Percentiles rank a stretch among this genome's conserved stretches.
These are phyloP conservation scores for Backusella mclennaniae DNA, from an alignment of 192 early-diverging fungal genomes.

Conservation along the genomic window DNA sequence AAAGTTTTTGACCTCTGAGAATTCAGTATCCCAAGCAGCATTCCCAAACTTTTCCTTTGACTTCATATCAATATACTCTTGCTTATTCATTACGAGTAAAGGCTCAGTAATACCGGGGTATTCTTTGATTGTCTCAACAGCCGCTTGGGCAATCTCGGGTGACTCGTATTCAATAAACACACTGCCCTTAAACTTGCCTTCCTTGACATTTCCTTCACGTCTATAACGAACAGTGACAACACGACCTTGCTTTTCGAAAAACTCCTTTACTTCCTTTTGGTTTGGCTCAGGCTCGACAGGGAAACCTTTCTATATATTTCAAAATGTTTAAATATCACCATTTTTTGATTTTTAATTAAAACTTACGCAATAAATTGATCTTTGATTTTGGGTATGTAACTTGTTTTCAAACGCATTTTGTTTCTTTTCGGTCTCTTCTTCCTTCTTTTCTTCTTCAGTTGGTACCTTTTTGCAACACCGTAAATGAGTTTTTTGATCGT, in stretches of 20 bases:
- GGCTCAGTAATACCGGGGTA: not conserved
- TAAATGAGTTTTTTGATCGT: slow-evolving; percentile 25
- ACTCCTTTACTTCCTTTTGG: slow-evolving; percentile 8
- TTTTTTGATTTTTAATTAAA: not conserved
- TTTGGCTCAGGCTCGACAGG: slow-evolving; percentile 5
- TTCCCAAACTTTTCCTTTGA: slow-evolving; percentile 17
- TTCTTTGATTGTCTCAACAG: not conserved
- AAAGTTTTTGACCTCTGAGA: not conserved
- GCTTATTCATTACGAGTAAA: slow-evolving; percentile 13
- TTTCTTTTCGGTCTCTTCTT: not conserved
- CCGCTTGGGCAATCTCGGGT: slow-evolving; percentile 1
- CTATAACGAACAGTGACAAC: slow-evolving; percentile 11
- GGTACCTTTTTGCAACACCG: not conserved
- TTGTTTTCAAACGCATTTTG: not conserved
- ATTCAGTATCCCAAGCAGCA: not conserved
- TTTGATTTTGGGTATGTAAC: slow-evolving; percentile 8
- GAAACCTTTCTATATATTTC: slow-evolving; percentile 30
- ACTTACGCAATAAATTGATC: slow-evolving; percentile 36
- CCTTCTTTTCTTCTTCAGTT: not conserved
- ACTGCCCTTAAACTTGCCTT: slow-evolving; percentile 25
- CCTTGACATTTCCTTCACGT: not conserved
- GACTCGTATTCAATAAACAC: slow-evolving; percentile 33
- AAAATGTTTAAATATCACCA: not conserved
- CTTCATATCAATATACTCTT: slow-evolving; percentile 28
- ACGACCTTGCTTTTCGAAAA: slow-evolving; percentile 24